These are phyloP conservation scores for Inga oerstediana DNA, from an alignment of 306 rosid species.

Conservation along the genomic window DNA sequence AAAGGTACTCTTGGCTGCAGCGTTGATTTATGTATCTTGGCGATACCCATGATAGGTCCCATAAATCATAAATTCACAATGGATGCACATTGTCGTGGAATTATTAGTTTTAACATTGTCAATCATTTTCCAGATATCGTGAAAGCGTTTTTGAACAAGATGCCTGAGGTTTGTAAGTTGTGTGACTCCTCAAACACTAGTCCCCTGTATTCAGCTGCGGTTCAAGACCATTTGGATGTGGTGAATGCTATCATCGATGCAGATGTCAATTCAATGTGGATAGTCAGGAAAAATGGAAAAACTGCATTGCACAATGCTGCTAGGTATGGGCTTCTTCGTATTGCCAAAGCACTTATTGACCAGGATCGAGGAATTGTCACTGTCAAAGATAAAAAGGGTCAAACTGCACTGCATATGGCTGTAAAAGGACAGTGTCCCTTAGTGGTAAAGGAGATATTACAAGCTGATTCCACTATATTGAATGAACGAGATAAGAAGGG, in stretches of 20 bases:
- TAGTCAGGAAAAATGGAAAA: conserved; percentile 91
- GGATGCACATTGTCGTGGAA: background rate
- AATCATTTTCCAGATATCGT: conserved; percentile 67
- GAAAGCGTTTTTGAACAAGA: conserved; percentile 57
- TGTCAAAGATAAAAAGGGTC: conserved; percentile 86
- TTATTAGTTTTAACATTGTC: conserved; percentile 9
- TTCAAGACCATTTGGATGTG: conserved; percentile 71
- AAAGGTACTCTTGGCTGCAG: conserved; percentile 1
- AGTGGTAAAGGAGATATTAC: conserved; percentile 75
- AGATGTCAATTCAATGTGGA: conserved; percentile 61
- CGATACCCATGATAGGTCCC: background rate
- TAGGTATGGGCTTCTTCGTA: conserved; percentile 65
- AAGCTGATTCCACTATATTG: conserved; percentile 53
- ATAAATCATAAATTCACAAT: background rate
- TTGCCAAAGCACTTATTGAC: conserved; percentile 63
- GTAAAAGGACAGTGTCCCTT: conserved; percentile 71
- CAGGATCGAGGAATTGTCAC: conserved; percentile 65
- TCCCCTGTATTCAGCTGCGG: conserved; percentile 93
- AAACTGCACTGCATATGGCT: conserved; percentile 97
- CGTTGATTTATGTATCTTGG: background rate
- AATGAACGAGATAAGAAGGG: conserved; percentile 91
- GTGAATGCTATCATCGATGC: conserved; percentile 83
- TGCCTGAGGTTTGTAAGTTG: conserved; percentile 74
- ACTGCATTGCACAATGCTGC: conserved; percentile 86
- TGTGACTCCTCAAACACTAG: conserved; percentile 81